A percentile compares a stretch with the other conserved stretches of the same genome.
Conservation (phyloP, 106 monocot genomes). For the Dioscorea alata region DNA sequence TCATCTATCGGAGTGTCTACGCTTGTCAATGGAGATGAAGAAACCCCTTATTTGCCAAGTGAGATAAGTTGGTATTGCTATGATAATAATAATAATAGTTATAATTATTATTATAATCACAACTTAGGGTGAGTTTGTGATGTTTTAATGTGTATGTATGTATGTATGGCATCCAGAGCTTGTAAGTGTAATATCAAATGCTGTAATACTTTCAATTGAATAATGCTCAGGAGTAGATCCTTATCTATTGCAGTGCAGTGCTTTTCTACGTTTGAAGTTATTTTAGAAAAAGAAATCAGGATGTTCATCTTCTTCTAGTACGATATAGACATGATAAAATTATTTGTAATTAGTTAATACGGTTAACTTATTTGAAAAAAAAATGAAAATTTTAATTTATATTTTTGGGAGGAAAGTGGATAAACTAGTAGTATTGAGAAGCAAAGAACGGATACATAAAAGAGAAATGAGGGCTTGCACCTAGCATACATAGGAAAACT, state of each 20-base stretch:
- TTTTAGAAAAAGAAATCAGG: not conserved
- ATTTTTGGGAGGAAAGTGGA: too few species aligned
- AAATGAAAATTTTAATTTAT: too few species aligned
- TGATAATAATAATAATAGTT: not conserved
- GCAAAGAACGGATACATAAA: too few species aligned
- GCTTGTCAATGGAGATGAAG: slow-evolving; percentile 62
- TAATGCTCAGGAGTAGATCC: not conserved
- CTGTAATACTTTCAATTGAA: too few species aligned
- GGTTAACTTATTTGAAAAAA: too few species aligned
- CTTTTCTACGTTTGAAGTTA: not conserved
- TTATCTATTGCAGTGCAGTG: not conserved
- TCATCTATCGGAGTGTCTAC: slow-evolving; percentile 27
- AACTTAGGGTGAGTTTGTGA: not conserved
- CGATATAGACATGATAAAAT: too few species aligned
- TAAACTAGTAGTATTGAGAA: too few species aligned
- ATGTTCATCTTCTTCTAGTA: too few species aligned
- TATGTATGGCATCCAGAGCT: not conserved
- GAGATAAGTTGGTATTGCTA: not conserved
- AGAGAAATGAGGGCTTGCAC: too few species aligned
- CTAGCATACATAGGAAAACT: too few species aligned
- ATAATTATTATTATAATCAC: not conserved
- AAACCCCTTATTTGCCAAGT: slow-evolving; percentile 39
- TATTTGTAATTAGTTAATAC: too few species aligned
- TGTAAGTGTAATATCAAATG: not conserved
- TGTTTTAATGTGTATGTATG: not conserved